Base-by-base conservation (phyloP, 306 rosid genomes). In the Spatholobus suberectus region DNA sequence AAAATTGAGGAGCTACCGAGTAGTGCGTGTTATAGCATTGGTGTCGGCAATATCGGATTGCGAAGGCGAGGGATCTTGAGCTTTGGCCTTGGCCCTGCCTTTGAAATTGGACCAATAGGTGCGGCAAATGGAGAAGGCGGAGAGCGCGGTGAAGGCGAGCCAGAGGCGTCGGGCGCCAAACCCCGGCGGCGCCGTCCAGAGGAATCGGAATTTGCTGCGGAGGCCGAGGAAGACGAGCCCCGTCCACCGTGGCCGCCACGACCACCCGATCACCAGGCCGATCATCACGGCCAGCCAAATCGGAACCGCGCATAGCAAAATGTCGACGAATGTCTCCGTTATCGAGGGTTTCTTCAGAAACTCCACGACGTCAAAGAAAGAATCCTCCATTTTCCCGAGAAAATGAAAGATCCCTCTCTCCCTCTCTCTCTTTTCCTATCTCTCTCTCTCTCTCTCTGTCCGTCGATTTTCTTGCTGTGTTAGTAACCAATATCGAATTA, bases 201-300 rank as follows among this genome's bases (percentile, higher is more conserved):
- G 81, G 51, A 86, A 90, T 2, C 98, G 92, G 75, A 92, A 79
- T 88, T 94, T 96, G 83, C 94, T 88, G n/a, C 99, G 97, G 3
- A 96, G 88, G 21, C 98, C 99, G 11, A 96, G 94, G 72, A 92
- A 96, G 70, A 96, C 70, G 9, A 96, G 84, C 3, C 98, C 98
- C 0, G 99, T 94, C 99, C 99, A 96, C 57, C 97, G 88, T 1
- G 99, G 99, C 38, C 97, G 79, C 99, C 99, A 96, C 1, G 98
- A 89, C 99, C 99, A 96, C 0, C 99, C 98, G 89, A 96, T 92
- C 3, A 87, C 73, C 29, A 96, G 65, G 12, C 99, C 99, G 70
- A 96, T 96, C 99, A 91, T 96, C 15, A 96, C 98, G 10, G 99
- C 97, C 1, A 96, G 82, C 99, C 99, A 96, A 86, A 96, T 96